Evolutionary conservation across 805 yeast species (phyloP), one percentile per base, ranked within the genome.

Genomic region (Lachancea fermentati): DNA sequence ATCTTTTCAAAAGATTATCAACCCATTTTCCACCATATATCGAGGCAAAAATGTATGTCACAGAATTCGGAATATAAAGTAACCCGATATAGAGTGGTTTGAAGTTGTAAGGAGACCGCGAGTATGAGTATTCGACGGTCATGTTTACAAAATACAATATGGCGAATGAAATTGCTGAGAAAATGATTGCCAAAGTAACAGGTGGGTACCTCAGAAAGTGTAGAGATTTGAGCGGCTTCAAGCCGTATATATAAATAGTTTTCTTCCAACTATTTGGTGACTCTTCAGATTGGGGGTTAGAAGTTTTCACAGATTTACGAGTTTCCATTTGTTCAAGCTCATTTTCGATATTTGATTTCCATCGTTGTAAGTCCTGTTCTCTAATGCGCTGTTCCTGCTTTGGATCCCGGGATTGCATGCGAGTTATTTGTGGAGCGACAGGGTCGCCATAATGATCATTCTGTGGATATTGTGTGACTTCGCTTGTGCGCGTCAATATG

Each of bases 11-110:
- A 31, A 85, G 63, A 33, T 63, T 56, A 58, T 86, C 96, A 39
- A 78, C 79, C 83, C 91, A 86, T 46, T 70, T 71, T 3, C 96
- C 96, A 28, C 94, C 94, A 45, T 75, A 68, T n/a, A 87, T 63
- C 0, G 91, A 80, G 0, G 94, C 91, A 34, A 81, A 49, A 28
- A 86, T 62, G 54, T 85, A 86, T 0, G 89, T 76, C 18, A 85
- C 74, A 0, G 95, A 85, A 58, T 86, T 86, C 28, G 96, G 95
- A 25, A 86, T 78, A 63, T 85, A 86, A 41, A 84, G 70, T 19
- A 86, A 67, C 25, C 96, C 96, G 36, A 81, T 72, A 41, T 79
- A 69, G 36, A 85, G 61, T 0, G 84, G 62, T 25, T 68, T 64
- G 68, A 82, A 87, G 52, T 78, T 75, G 60, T 86, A 86, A 3